Base-by-base conservation (phyloP, 192 early-diverging fungal species). In the Coemansia aciculifera region DNA sequence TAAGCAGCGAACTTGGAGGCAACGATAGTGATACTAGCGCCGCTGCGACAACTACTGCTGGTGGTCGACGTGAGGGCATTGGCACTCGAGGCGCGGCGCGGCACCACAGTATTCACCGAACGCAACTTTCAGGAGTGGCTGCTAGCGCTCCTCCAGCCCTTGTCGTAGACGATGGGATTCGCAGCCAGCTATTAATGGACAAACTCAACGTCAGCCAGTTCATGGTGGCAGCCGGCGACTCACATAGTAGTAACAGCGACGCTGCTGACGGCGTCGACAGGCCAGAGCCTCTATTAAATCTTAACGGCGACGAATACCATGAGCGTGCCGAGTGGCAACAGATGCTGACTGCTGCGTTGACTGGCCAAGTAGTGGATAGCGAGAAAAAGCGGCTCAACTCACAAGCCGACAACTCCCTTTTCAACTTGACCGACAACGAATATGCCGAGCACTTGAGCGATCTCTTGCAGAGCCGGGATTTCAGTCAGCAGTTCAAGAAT, bases 301-400 rank as follows among this genome's bases (percentile, higher is more conserved):
- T 80, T 5, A 60, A 66, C 48, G 73, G 69, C 7, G 84, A 86
- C 59, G 84, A 84, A 49, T 68, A 74, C 43, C 82, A 83, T 24
- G 94, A 95, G 69, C 87, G 94, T 43, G 72, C 86, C 12, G 91
- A 93, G 67, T 95, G 94, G 94, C 94, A 92, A 46, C 86, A 88
- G 44, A 92, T 95, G 91, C 79, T 95, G 3, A 84, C 89, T 31
- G 90, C 91, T 13, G 94, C 93, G 12, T 72, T 95, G 27, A 87
- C 81, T 9, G 92, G 94, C 31, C 91, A 95, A 49, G 90, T 94
- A 19, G 91, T 95, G 10, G 91, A 89, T 52, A 89, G 88, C 29
- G 94, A 95, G 74, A 91, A 92, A 65, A 86, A 87, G 63, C 88
- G 91, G 13, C 73, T 93, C 39, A 77, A 74, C 51, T 61, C 77